phyloP scores from a whole-genome alignment of 768 basidiomycete genomes.

The Ramaria sp. region DNA sequence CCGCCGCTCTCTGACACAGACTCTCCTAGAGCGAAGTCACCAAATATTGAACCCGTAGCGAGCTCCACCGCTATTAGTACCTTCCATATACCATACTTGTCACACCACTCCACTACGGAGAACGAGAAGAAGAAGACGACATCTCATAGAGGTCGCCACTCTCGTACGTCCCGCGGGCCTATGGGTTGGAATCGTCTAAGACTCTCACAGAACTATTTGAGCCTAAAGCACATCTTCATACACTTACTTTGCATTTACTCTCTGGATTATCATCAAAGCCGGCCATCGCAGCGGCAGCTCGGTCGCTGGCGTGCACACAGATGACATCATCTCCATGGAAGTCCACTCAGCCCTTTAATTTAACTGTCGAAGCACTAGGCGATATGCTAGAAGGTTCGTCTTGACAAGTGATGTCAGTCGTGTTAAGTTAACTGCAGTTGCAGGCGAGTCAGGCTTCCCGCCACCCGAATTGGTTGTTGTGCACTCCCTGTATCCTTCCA shows the following conservation, averaged over 20 bases:
- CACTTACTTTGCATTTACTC: constrained; percentile 34
- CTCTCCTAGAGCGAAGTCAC: background rate
- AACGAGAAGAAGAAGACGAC: background rate
- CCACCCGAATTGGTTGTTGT: constrained; percentile 73
- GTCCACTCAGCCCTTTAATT: constrained; percentile 16
- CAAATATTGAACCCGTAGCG: background rate
- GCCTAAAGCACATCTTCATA: background rate
- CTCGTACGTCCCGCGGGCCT: background rate
- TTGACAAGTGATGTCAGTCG: background rate
- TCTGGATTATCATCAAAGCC: constrained; percentile 55
- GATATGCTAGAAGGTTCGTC: constrained; percentile 48
- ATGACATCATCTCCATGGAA: background rate
- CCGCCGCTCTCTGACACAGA: constrained; percentile 3
- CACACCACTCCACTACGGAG: background rate
- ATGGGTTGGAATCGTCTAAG: background rate
- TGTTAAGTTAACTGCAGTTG: constrained; percentile 3
- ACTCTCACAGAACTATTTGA: background rate
- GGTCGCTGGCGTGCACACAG: constrained; percentile 27
- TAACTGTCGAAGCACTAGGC: constrained; percentile 38
- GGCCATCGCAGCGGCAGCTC: constrained; percentile 48
- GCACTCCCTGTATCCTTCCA: constrained; percentile 39
- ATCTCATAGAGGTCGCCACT: background rate
- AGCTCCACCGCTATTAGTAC: background rate
- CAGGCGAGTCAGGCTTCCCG: constrained; percentile 44
- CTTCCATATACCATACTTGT: constrained; percentile 1